Evolutionary conservation across 495 filamentous ascomycete genomes (phyloP).

Genomic region (Hypoxylon intermedium): DNA sequence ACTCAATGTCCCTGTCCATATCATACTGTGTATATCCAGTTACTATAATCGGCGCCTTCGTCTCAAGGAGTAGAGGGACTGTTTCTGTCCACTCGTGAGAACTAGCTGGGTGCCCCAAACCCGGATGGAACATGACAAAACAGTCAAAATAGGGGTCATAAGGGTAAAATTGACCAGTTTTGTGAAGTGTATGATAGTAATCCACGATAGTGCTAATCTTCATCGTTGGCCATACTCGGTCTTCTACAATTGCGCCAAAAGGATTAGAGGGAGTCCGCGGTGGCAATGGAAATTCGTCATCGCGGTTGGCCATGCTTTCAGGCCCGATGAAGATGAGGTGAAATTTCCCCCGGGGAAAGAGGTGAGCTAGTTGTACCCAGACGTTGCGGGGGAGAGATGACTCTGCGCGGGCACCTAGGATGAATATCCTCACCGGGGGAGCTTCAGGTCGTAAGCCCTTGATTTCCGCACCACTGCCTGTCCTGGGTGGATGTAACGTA

Average conservation of each 20-base stretch:
- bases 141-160: conserved; percentile 98
- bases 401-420: conserved; percentile 93
- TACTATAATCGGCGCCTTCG: conserved; percentile 89
- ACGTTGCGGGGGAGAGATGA: conserved; percentile 92
- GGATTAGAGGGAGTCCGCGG: conserved; percentile 83
- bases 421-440: conserved; percentile 88
- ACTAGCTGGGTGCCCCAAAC: conserved; percentile 89
- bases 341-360: conserved; percentile 82
- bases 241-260: conserved; percentile 90
- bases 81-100: conserved; percentile 93
- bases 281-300: conserved; percentile 88
- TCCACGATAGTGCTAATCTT: conserved; percentile 98
- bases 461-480: conserved; percentile 75
- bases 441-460: conserved; percentile 81
- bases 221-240: conserved; percentile 79
- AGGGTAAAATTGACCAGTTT: conserved; percentile 84
- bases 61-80: conserved; percentile 86
- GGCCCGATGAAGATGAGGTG: conserved; percentile 95
- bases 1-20: conserved; percentile 87
- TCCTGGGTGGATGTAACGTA: conserved; percentile 83
- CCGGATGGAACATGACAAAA: conserved; percentile 95
- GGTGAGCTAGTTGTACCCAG: conserved; percentile 88
- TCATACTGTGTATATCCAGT: conserved; percentile 97
- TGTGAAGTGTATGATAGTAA: conserved; percentile 96
- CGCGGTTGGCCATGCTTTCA: conserved; percentile 90